phyloP scores from a whole-genome alignment of 441 rosid species.

The Omphalea diandra region DNA sequence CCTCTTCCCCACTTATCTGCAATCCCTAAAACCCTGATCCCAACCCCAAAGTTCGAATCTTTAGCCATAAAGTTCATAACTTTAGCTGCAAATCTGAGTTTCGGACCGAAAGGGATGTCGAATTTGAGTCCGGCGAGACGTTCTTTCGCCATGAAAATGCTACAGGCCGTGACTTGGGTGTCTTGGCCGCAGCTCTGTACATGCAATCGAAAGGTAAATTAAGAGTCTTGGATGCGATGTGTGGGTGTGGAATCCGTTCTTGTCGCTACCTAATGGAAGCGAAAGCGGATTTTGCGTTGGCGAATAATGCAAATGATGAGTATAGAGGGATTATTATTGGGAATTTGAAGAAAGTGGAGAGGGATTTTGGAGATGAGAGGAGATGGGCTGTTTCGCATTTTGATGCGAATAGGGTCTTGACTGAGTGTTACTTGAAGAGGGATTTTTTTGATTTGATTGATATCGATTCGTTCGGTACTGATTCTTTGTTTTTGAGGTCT shows the following conservation, averaged over 20 bases:
- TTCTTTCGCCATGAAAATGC: slow-evolving; percentile 91
- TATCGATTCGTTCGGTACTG: slow-evolving; percentile 94
- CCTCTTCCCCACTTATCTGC: slow-evolving; percentile 30
- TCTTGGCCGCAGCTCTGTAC: slow-evolving; percentile 67
- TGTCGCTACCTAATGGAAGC: slow-evolving; percentile 67
- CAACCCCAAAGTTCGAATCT: slow-evolving; percentile 12
- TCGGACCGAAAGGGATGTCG: slow-evolving; percentile 54
- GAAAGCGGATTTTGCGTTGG: slow-evolving; percentile 68
- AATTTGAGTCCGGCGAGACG: slow-evolving; percentile 69
- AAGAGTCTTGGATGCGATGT: slow-evolving; percentile 83
- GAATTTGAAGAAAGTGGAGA: slow-evolving; percentile 45
- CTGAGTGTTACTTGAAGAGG: slow-evolving; percentile 54
- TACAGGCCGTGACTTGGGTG: slow-evolving; percentile 81
- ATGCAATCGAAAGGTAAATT: slow-evolving; percentile 45
- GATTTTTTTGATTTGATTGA: slow-evolving; percentile 88
- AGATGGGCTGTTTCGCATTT: slow-evolving; percentile 65
- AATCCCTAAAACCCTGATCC: slow-evolving; percentile 23
- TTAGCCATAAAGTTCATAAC: neutral
- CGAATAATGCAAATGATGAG: slow-evolving; percentile 73
- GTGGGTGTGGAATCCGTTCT: slow-evolving; percentile 92
- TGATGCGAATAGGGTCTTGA: slow-evolving; percentile 65
- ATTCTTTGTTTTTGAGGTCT: slow-evolving; percentile 65
- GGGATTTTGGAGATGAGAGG: slow-evolving; percentile 45
- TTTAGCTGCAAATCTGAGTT: slow-evolving; percentile 33
- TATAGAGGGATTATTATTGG: slow-evolving; percentile 45